These are phyloP conservation scores for Penicillium sp. DNA, from an alignment of 2,329 filamentous ascomycete species.

Conservation along the genomic window DNA sequence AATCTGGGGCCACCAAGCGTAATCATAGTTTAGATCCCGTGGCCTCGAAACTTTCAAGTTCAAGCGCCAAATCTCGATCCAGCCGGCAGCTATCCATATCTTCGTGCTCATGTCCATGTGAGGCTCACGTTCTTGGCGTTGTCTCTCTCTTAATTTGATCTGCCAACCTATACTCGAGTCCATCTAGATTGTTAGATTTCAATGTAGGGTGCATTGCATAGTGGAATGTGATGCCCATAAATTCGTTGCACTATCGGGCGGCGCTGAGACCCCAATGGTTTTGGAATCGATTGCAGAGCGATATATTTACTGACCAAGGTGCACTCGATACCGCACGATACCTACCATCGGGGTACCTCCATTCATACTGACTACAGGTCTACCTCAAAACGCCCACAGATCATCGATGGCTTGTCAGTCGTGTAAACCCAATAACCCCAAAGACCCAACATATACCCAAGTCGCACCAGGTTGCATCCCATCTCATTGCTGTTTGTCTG, in stretches of 20 bases:
- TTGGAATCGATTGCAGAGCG: neutral
- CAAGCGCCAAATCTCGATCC: neutral
- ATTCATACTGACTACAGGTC: neutral
- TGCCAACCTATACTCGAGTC: neutral
- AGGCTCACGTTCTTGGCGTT: neutral
- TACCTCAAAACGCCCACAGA: neutral
- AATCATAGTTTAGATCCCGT: neutral
- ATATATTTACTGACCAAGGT: neutral
- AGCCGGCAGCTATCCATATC: neutral
- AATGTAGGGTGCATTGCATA: neutral
- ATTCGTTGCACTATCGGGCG: neutral
- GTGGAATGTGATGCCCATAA: neutral
- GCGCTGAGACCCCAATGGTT: neutral
- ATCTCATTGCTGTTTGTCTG: neutral
- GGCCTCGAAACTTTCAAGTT: neutral
- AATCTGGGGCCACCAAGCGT: neutral
- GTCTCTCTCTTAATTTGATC: no score
- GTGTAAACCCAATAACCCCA: neutral
- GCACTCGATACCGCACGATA: neutral
- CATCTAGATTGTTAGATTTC: neutral
- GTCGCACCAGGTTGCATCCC: neutral
- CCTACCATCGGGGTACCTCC: no score
- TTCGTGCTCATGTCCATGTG: neutral
- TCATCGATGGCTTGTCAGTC: neutral
- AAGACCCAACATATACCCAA: neutral